Evolutionary conservation across 441 rosid genomes (phyloP), one percentile per base, ranked within the genome.

Genomic region (Populus hybrid): DNA sequence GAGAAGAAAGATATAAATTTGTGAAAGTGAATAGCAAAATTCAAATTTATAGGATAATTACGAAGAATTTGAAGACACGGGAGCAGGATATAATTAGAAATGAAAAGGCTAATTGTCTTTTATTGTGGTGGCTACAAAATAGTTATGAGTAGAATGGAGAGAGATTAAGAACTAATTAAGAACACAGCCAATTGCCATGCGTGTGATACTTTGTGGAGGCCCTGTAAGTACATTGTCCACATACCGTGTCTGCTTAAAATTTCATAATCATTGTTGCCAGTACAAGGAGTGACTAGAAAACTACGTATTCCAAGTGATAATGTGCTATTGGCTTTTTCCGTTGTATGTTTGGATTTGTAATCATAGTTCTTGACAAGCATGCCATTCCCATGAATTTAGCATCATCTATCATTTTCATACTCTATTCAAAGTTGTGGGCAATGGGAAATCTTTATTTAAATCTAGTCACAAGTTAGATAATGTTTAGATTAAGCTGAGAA

Each of bases 341-440:
- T 24, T n/a, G 20, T 36, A 42, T 76, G 11, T 28, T 18, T 76
- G n/a, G 38, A 24, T 18, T 38, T 74, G 16, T 64, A 23, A 72
- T 73, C 21, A 73, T 21, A 40, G 23, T 40, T 38, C 11, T 75
- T 66, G 77, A 24, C n/a, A 30, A 26, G 63, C 18, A 66, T 75
- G 71, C 30, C 40, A 10, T 66, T 28, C 36, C 26, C 20, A 75
- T 73, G 76, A 30, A 12, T 64, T 63, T 63, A 4, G 40, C 76
- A 64, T 14, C 59, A 57, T 30, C 18, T 30, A 35, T 73, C 30
- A 16, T 67, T 46, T 35, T 75, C 8, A 6, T 26, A 11, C 24
- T 38, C 64, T 50, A 32, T 67, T 32, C 30, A 67, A 75, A 75
- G 64, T 35, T 73, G 46, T 1, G 69, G 53, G 30, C 30, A 32